Percentiles rank a stretch among this genome's conserved stretches.
phyloP scores from a whole-genome alignment of 169 alveolate genomes.

The Plasmodium reichenowi region DNA sequence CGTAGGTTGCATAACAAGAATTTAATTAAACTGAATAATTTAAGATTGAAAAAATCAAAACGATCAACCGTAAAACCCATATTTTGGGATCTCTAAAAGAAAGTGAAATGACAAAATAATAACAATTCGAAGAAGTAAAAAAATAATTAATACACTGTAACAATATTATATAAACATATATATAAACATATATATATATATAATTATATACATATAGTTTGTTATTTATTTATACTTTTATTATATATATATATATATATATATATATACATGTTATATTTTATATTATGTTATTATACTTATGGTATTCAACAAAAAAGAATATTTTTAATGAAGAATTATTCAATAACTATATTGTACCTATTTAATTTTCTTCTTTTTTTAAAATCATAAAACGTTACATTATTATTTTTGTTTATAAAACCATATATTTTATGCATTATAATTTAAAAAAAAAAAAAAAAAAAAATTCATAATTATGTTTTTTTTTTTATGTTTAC shows the following conservation, averaged over 20 bases:
- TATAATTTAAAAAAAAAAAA: too few species aligned
- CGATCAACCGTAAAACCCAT: conserved; percentile 80
- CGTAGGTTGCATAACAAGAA: conserved; percentile 82
- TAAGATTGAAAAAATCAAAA: conserved; percentile 83
- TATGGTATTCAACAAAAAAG: too few species aligned
- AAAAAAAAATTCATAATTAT: too few species aligned
- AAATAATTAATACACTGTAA: not conserved
- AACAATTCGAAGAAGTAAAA: not conserved
- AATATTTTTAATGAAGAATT: too few species aligned
- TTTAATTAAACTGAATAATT: conserved; percentile 82
- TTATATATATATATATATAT: conserved; percentile 3
- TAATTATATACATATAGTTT: not conserved
- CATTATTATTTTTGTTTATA: too few species aligned
- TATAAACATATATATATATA: not conserved
- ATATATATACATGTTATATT: not conserved
- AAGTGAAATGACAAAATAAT: not conserved
- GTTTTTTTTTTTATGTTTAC: too few species aligned
- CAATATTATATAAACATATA: not conserved
- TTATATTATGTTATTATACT: too few species aligned
- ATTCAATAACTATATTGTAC: too few species aligned
- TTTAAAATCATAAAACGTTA: too few species aligned
- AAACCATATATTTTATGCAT: too few species aligned
- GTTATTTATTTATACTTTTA: not conserved
- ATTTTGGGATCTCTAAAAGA: conserved; percentile 81
- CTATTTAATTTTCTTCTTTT: too few species aligned